A percentile compares a stretch with the other conserved stretches of the same genome.
phyloP scores from a whole-genome alignment of 2,329 filamentous ascomycete genomes.

The Oidium heveae region DNA sequence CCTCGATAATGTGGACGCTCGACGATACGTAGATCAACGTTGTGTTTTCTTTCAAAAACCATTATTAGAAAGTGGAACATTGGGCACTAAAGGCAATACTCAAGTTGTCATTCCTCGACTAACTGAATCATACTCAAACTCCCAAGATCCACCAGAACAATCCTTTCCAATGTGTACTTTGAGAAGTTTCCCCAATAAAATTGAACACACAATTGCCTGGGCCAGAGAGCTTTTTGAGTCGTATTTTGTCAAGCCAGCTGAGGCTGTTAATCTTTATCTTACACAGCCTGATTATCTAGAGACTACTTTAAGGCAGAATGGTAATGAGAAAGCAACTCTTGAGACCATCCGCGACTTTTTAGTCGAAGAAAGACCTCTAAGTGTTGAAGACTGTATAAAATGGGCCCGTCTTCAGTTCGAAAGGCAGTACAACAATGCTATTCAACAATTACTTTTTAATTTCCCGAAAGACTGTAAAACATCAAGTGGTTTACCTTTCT shows the following conservation, averaged over 20 bases:
- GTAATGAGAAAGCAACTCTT: constrained; percentile 80
- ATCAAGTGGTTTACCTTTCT: constrained; percentile 74
- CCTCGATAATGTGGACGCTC: constrained; percentile 87
- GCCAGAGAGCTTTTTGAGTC: constrained; percentile 86
- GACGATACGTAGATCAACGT: constrained; percentile 84
- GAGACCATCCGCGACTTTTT: constrained; percentile 78
- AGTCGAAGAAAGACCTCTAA: constrained; percentile 72
- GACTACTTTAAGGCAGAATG: constrained; percentile 68
- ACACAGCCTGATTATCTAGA: constrained; percentile 79
- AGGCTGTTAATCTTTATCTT: constrained; percentile 84
- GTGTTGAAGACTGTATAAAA: constrained; percentile 85
- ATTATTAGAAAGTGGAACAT: constrained; percentile 80
- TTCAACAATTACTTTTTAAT: constrained; percentile 85
- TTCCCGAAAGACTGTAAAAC: constrained; percentile 88
- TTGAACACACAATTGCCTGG: constrained; percentile 98
- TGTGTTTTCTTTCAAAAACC: constrained; percentile 98
- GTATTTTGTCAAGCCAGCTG: constrained; percentile 77
- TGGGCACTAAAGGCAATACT: constrained; percentile 97
- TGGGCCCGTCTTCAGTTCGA: constrained; percentile 91
- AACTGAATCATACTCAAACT: constrained; percentile 92
- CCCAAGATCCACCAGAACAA: constrained; percentile 91
- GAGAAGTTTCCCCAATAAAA: constrained; percentile 90
- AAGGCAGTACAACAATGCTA: constrained; percentile 89
- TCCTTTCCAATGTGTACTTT: constrained; percentile 98
- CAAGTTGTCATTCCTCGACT: constrained; percentile 79